A percentile compares a stretch with the other conserved stretches of the same genome.
These are phyloP conservation scores for Pythium pectinolyticum DNA, from an alignment of 352 stramenopile species.

Conservation along the genomic window DNA sequence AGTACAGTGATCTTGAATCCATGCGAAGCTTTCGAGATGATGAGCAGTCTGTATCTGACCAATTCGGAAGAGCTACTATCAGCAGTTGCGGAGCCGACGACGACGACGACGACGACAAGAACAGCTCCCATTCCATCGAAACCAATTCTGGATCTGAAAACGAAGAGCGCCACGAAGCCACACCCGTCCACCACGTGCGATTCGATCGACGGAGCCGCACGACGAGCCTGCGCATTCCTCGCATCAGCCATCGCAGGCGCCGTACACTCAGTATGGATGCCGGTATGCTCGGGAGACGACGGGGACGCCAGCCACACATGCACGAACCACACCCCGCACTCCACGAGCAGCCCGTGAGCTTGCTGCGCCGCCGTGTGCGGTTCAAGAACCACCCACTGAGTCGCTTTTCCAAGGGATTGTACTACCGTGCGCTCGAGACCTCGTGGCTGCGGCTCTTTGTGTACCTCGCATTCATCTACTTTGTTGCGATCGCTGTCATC, in stretches of 20 bases:
- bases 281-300: background rate
- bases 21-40: conserved; percentile 19
- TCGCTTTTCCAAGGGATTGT: conserved; percentile 47
- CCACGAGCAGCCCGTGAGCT: conserved; percentile 38
- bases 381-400: conserved; percentile 48
- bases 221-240: conserved; percentile 24
- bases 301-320: conserved; percentile 5
- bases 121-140: conserved; percentile 27
- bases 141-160: conserved; percentile 35
- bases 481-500: conserved; percentile 38
- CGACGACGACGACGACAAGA: conserved; percentile 5
- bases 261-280: background rate
- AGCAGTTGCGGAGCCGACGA: background rate
- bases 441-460: conserved; percentile 46
- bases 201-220: conserved; percentile 32
- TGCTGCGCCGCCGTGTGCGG: conserved; percentile 35
- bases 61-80: background rate
- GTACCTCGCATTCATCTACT: conserved; percentile 40
- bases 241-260: background rate
- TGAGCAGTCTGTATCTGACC: background rate
- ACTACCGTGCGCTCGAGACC: conserved; percentile 49
- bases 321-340: conserved; percentile 17
- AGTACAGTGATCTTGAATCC: conserved; percentile 31
- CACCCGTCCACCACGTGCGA: conserved; percentile 13
- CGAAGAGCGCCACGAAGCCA: conserved; percentile 9